Evolutionary conservation across 345 rosid species (phyloP), one percentile per base, ranked within the genome.

Genomic region (Balakata baccata): DNA sequence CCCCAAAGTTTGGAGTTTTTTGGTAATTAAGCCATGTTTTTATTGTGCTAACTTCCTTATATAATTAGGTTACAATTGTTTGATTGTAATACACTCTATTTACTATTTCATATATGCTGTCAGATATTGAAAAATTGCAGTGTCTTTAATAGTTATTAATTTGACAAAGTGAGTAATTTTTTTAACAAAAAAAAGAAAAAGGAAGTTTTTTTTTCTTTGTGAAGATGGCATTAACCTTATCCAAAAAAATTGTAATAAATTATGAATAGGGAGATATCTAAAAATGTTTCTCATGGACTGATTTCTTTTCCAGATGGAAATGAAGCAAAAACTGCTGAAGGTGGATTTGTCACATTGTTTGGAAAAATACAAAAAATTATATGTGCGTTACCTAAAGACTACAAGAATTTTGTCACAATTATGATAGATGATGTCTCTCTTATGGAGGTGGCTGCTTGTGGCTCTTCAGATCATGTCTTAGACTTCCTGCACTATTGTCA

Each of bases 401-500:
- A 75, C 56, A 82, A 81, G 76, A 82, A 82, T 47, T 56, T 71
- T 43, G 81, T 86, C 60, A 89, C 94, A 10, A 75, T 95, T 63
- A 86, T 95, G 92, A 85, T 92, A 56, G 99, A 95, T 85, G 98
- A 95, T 68, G 75, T 90, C 71, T 88, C 97, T 74, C 89, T 90
- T 13, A 80, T 89, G 84, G 98, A 88, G 92, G 90, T 91, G 71
- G 88, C 93, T 71, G 88, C 85, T 58, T 80, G 84, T 59, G 87
- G 95, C 39, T 87, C 83, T 68, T 86, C 86, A 20, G 88, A 86
- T 69, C 81, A 79, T 62, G 87, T 92, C 66, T 75, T 92, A 66
- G 85, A 89, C 87, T 90, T 95, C 84, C 71, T 95, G 72, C 99
- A 87, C 71, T 91, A 95, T 70, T 95, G 97, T 78, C 86, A 83